A percentile compares a stretch with the other conserved stretches of the same genome.
Conservation (phyloP, 192 early-diverging fungal species). For the Allomyces macrogynus region DNA sequence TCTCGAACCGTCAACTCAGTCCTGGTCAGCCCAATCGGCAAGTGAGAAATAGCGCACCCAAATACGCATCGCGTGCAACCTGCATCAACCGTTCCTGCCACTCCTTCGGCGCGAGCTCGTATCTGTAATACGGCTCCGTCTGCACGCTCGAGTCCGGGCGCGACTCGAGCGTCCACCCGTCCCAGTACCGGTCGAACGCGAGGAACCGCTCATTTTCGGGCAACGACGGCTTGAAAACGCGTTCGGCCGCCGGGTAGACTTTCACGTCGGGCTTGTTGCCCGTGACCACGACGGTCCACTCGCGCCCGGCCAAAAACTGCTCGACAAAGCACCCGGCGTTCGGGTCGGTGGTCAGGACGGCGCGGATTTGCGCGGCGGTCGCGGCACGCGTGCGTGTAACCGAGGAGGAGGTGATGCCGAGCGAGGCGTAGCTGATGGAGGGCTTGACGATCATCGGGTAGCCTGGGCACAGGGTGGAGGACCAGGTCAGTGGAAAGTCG, state of each 20-base stretch:
- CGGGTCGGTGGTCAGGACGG: conserved; percentile 6
- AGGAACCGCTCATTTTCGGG: conserved; percentile 14
- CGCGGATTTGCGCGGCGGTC: conserved; percentile 12
- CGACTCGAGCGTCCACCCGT: conserved; percentile 4
- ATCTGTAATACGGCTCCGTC: conserved; percentile 12
- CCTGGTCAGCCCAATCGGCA: too few species aligned
- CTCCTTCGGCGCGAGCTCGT: conserved; percentile 11
- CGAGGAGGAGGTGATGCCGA: conserved; percentile 16
- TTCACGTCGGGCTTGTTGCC: conserved; percentile 16
- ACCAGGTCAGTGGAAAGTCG: conserved; percentile 3
- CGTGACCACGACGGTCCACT: conserved; percentile 19
- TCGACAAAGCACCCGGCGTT: conserved; percentile 17
- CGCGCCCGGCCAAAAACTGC: conserved; percentile 19
- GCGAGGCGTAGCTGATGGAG: conserved; percentile 21
- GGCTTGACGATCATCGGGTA: conserved; percentile 27
- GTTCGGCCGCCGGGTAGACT: conserved; percentile 21
- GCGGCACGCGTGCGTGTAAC: conserved; percentile 11
- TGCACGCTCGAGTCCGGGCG: conserved; percentile 2
- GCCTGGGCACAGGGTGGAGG: background rate
- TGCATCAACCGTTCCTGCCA: conserved; percentile 17
- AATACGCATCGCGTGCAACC: conserved; percentile 19
- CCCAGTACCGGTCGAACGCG: conserved; percentile 18
- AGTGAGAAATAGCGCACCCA: conserved; percentile 5
- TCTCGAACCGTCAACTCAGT: too few species aligned
- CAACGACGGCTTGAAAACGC: conserved; percentile 16